phyloP scores from a whole-genome alignment of 202 grass and related monocot genomes.

The Panicum virgatum region DNA sequence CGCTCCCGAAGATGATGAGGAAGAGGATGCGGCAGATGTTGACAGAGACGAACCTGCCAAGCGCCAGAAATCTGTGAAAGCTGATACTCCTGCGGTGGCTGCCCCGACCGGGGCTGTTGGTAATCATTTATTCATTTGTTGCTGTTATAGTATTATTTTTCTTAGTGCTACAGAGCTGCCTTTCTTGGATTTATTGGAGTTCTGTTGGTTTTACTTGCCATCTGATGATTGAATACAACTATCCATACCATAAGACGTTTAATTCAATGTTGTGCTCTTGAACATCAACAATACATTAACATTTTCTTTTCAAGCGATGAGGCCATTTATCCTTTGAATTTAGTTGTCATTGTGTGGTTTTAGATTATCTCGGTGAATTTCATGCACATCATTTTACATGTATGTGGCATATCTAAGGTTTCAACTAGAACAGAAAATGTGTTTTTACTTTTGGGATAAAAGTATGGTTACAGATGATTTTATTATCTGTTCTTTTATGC shows the following conservation, averaged over 20 bases:
- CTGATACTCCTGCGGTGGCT: slow-evolving; percentile 25
- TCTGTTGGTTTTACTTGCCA: slow-evolving; percentile 5
- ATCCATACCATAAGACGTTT: neutral
- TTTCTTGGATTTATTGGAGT: neutral
- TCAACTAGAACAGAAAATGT: neutral
- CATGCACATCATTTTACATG: neutral
- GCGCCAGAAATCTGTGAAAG: slow-evolving; percentile 49
- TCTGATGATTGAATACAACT: neutral
- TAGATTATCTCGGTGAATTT: neutral
- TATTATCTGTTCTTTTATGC: too few species aligned
- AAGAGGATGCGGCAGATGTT: slow-evolving; percentile 40
- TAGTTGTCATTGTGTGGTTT: neutral
- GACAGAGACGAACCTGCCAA: slow-evolving; percentile 53
- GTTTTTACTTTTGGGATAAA: neutral
- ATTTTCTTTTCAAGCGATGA: neutral
- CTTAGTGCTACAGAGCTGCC: neutral
- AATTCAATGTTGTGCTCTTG: neutral
- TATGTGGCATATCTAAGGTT: neutral
- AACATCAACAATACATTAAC: neutral
- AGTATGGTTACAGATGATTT: too few species aligned
- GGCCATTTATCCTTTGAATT: neutral
- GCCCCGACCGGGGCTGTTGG: slow-evolving; percentile 60
- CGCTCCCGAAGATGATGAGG: slow-evolving; percentile 54
- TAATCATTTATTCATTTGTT: slow-evolving; percentile 64
- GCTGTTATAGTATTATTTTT: slow-evolving; percentile 1